These are phyloP conservation scores for Murraya paniculata DNA, from an alignment of 345 rosid species.

Conservation along the genomic window DNA sequence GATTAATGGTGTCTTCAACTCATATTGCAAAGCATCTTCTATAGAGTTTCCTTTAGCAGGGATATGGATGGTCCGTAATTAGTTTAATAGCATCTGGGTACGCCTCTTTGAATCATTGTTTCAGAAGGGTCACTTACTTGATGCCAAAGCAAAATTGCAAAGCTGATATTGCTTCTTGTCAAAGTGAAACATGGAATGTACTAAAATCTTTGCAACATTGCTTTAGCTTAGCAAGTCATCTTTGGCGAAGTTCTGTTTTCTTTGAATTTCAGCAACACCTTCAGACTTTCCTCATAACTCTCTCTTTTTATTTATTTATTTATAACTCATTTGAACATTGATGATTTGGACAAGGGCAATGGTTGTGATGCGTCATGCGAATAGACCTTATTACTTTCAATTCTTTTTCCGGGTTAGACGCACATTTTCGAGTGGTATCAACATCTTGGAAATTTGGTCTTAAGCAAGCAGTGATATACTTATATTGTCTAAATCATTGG, in stretches of 20 bases:
- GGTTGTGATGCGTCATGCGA: not conserved
- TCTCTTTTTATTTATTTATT: too few relatives aligned
- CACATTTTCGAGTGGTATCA: not conserved
- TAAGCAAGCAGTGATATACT: not conserved
- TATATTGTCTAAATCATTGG: not conserved
- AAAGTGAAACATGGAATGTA: conserved; percentile 50
- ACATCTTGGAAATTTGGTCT: not conserved
- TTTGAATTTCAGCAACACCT: not conserved
- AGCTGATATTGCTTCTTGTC: conserved; percentile 55
- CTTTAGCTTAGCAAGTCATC: conserved; percentile 8
- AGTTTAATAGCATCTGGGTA: conserved; percentile 66
- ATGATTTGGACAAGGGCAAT: too few relatives aligned
- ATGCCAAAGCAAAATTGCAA: conserved; percentile 69
- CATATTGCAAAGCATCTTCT: not conserved
- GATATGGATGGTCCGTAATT: not conserved
- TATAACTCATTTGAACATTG: too few relatives aligned
- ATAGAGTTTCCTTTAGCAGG: conserved; percentile 5
- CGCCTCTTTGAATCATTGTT: conserved; percentile 66
- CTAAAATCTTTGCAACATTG: conserved; percentile 54
- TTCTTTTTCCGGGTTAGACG: not conserved
- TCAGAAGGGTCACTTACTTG: conserved; percentile 73
- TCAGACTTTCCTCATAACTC: not conserved
- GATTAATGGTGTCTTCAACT: not conserved
- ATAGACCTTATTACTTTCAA: not conserved
- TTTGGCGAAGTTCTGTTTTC: not conserved